Percentiles rank a stretch among this genome's conserved stretches.
phyloP scores from a whole-genome alignment of 2,329 filamentous ascomycete species.

The Venturia oleaginea region DNA sequence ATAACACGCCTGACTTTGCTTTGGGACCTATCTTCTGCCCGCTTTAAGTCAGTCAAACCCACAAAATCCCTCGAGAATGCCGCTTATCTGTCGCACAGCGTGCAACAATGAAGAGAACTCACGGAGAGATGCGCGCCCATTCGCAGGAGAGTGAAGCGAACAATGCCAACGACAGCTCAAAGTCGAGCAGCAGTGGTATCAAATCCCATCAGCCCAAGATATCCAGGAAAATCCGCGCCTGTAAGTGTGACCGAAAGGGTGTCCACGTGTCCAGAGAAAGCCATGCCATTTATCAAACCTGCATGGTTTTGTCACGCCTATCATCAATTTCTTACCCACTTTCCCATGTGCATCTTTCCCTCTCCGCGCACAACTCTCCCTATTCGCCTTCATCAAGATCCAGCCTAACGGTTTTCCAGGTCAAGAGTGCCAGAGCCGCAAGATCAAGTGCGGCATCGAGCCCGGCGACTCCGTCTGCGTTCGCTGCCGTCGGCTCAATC shows the following conservation, averaged over 20 bases:
- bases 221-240: slow-evolving; percentile 15
- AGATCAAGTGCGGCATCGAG: slow-evolving; percentile 46
- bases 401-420: slow-evolving; percentile 4
- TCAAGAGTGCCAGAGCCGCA: slow-evolving; percentile 43
- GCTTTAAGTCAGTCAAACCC: not conserved
- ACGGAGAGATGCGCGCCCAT: slow-evolving; percentile 11
- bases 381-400: not conserved
- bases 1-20: not conserved
- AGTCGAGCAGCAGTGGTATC: not conserved
- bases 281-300: not conserved
- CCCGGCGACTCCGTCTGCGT: slow-evolving; percentile 35
- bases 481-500: slow-evolving; percentile 40
- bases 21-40: not conserved
- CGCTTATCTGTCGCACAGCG: not conserved
- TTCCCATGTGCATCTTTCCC: not conserved
- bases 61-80: not conserved
- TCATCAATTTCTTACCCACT: not conserved
- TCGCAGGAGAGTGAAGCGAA: not conserved
- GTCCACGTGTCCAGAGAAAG: not conserved
- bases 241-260: slow-evolving; percentile 7
- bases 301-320: not conserved
- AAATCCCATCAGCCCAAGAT: slow-evolving; percentile 14
- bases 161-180: not conserved
- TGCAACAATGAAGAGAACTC: slow-evolving; percentile 11
- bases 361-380: not conserved